Evolutionary conservation across 2,329 filamentous ascomycete genomes (phyloP).

Genomic region (Arthrobotrys megalospora): DNA sequence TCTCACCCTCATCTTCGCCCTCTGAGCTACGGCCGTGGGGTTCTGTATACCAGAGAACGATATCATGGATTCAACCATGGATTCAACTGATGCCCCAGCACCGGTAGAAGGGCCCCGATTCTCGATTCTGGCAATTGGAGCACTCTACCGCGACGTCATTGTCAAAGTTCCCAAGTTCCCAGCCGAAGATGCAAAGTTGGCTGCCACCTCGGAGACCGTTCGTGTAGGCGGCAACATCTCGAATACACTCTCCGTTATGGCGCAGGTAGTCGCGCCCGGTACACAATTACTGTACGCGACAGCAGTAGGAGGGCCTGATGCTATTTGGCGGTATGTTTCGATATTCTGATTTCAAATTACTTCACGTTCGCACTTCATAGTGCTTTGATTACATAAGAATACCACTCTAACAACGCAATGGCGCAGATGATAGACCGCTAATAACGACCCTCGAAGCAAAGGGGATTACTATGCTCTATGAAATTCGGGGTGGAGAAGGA

Average conservation of each 20-base stretch:
- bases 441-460: slow-evolving; percentile 53
- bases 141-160: slow-evolving; percentile 63
- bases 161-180: slow-evolving; percentile 77
- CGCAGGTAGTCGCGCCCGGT: slow-evolving; percentile 72
- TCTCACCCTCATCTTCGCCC: background rate
- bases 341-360: background rate
- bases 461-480: slow-evolving; percentile 57
- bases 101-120: slow-evolving; percentile 33
- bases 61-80: slow-evolving; percentile 21
- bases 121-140: slow-evolving; percentile 61
- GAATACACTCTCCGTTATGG: slow-evolving; percentile 79
- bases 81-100: background rate
- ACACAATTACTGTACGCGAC: slow-evolving; percentile 58
- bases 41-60: background rate
- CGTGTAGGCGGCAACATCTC: slow-evolving; percentile 81
- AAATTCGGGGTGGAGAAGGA: slow-evolving; percentile 46
- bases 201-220: slow-evolving; percentile 74
- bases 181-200: slow-evolving; percentile 79
- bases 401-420: slow-evolving; percentile 53
- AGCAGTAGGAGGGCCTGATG: slow-evolving; percentile 54
- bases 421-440: slow-evolving; percentile 51
- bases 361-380: background rate
- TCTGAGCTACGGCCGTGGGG: background rate
- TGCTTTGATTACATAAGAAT: slow-evolving; percentile 41
- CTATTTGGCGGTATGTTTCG: slow-evolving; percentile 50